A percentile compares a stretch with the other conserved stretches of the same genome.
phyloP scores from a whole-genome alignment of 2,329 filamentous ascomycete species.

The Chaetomiaceae sp. region DNA sequence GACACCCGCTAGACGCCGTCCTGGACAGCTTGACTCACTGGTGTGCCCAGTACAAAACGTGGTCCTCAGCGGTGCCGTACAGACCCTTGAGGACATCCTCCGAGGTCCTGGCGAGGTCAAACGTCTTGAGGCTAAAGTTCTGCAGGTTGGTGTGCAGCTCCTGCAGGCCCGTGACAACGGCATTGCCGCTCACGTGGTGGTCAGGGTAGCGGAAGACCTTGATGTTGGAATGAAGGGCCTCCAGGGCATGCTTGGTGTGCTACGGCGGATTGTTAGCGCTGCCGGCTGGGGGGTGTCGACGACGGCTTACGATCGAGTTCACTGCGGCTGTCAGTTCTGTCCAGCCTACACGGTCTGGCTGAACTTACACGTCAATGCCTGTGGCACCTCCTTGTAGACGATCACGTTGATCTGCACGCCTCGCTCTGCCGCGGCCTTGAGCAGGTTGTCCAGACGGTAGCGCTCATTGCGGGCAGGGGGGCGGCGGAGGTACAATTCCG shows the following conservation, averaged over 20 bases:
- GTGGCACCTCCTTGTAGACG: slow-evolving; percentile 87
- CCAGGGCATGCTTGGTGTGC: slow-evolving; percentile 76
- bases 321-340: slow-evolving; percentile 19
- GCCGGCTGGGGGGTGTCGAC: not conserved
- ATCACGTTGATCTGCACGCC: slow-evolving; percentile 82
- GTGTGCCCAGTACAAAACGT: slow-evolving; percentile 87
- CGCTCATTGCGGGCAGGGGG: slow-evolving; percentile 76
- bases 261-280: slow-evolving; percentile 29
- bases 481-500: slow-evolving; percentile 80
- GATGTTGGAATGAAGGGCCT: slow-evolving; percentile 76
- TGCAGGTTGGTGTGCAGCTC: slow-evolving; percentile 61
- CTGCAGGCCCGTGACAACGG: slow-evolving; percentile 62
- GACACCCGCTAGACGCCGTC: too few species aligned
- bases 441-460: slow-evolving; percentile 79
- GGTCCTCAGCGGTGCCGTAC: slow-evolving; percentile 75
- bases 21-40: slow-evolving; percentile 43
- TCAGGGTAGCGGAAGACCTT: slow-evolving; percentile 87
- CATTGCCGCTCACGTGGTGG: slow-evolving; percentile 70
- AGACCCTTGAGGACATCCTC: slow-evolving; percentile 69
- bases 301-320: slow-evolving; percentile 28
- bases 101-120: slow-evolving; percentile 60
- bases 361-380: slow-evolving; percentile 70
- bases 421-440: slow-evolving; percentile 74
- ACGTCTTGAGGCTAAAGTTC: slow-evolving; percentile 42
- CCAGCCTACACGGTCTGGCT: not conserved